These are phyloP conservation scores for Hymenoscyphus scutula DNA, from an alignment of 2,329 filamentous ascomycete species.

Conservation along the genomic window DNA sequence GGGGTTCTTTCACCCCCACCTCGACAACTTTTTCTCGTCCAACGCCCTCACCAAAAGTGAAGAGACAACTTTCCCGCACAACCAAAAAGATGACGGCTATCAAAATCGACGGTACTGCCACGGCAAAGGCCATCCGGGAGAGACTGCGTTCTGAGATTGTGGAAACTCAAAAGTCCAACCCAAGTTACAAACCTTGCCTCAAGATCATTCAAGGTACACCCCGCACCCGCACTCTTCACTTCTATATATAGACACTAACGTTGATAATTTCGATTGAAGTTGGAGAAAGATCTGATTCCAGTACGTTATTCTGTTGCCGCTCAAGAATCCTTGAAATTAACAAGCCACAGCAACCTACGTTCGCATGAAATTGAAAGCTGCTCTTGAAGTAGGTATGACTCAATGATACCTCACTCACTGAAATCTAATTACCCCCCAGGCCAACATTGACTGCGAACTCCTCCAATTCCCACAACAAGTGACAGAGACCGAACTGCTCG, in stretches of 20 bases:
- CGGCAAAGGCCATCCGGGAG: constrained; percentile 89
- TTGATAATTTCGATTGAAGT: constrained; percentile 51
- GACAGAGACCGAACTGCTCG: constrained; percentile 80
- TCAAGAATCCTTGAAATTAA: background rate
- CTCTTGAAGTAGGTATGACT: constrained; percentile 65
- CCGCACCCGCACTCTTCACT: background rate
- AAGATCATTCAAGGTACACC: constrained; percentile 86
- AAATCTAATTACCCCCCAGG: constrained; percentile 47
- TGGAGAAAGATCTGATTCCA: constrained; percentile 87
- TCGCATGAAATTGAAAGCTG: constrained; percentile 98
- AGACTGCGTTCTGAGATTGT: constrained; percentile 76
- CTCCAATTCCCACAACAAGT: constrained; percentile 80
- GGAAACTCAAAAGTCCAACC: constrained; percentile 76
- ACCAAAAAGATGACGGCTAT: constrained; percentile 71
- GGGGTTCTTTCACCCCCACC: constrained; percentile 28
- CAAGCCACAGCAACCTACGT: constrained; percentile 78
- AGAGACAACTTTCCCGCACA: constrained; percentile 49
- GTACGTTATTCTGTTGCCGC: constrained; percentile 44
- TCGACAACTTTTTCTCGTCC: constrained; percentile 8
- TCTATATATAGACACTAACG: constrained; percentile 21
- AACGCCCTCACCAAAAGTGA: constrained; percentile 13
- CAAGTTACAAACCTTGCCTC: constrained; percentile 82
- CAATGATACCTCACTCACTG: background rate
- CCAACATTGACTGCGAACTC: constrained; percentile 84
- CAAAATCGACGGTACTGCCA: constrained; percentile 94